Conservation (phyloP, 768 basidiomycete genomes). For the Suillus alpinus region DNA sequence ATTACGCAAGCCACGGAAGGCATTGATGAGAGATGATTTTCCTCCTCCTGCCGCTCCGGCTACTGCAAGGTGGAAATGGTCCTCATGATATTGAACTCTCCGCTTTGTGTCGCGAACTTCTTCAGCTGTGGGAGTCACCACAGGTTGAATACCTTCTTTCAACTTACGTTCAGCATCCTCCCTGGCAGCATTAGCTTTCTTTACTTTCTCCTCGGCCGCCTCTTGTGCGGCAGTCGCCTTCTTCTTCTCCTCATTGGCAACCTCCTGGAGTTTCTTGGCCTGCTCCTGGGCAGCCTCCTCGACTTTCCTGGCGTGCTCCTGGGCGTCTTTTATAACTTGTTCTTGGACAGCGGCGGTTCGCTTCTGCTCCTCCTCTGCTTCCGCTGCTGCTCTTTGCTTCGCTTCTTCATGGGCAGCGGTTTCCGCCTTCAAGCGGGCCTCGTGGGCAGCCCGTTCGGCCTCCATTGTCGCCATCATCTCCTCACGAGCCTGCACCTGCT, state of each 20-base stretch:
- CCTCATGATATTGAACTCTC: constrained; percentile 20
- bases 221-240: constrained; percentile 16
- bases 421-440: constrained; percentile 7
- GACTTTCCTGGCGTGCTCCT: constrained; percentile 1
- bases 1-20: constrained; percentile 29
- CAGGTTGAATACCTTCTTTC: constrained; percentile 26
- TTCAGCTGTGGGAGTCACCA: constrained; percentile 18
- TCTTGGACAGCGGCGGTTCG: constrained; percentile 5
- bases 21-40: constrained; percentile 36
- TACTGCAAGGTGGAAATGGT: constrained; percentile 30
- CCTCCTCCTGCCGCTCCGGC: constrained; percentile 34
- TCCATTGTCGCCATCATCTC: neutral
- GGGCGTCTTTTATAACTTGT: constrained; percentile 4
- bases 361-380: constrained; percentile 11
- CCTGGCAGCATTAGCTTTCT: constrained; percentile 7
- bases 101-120: constrained; percentile 19
- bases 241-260: constrained; percentile 19
- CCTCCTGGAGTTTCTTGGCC: constrained; percentile 1
- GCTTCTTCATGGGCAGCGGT: constrained; percentile 4
- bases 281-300: constrained; percentile 12
- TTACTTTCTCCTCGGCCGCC: constrained; percentile 10
- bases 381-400: neutral
- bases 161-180: constrained; percentile 16
- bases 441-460: neutral
- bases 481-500: neutral